Percentiles rank a stretch among this genome's conserved stretches.
These are phyloP conservation scores for Alnus glutinosa DNA, from an alignment of 306 rosid genomes.

Conservation along the genomic window DNA sequence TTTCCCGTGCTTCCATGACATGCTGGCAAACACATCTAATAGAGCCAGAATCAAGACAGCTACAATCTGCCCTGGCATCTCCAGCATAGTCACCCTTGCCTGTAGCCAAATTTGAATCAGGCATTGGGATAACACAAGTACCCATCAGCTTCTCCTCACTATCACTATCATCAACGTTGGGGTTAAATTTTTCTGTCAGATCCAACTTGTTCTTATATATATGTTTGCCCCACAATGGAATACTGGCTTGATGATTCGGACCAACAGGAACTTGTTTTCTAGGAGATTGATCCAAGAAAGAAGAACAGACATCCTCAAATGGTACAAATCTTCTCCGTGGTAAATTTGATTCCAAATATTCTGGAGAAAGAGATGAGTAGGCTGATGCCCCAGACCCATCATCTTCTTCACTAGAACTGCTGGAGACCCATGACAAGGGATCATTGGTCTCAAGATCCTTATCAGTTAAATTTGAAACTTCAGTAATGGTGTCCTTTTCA, in stretches of 20 bases:
- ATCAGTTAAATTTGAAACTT: constrained; percentile 19
- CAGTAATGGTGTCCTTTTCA: constrained; percentile 30
- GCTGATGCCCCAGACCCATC: constrained; percentile 33
- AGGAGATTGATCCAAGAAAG: constrained; percentile 29
- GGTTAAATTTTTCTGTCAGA: constrained; percentile 19
- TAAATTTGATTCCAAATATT: constrained; percentile 33
- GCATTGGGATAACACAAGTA: constrained; percentile 40
- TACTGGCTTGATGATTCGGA: constrained; percentile 48
- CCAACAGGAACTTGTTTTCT: constrained; percentile 53
- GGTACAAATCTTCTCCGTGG: constrained; percentile 36
- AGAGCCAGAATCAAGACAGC: constrained; percentile 41
- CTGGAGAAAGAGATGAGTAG: constrained; percentile 32
- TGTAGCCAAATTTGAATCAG: constrained; percentile 19
- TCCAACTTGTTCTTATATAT: constrained; percentile 2
- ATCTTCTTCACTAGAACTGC: constrained; percentile 44
- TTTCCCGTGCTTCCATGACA: constrained; percentile 43
- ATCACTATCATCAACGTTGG: constrained; percentile 8
- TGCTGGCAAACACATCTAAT: constrained; percentile 52
- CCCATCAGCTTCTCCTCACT: constrained; percentile 48
- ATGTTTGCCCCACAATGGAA: constrained; percentile 45
- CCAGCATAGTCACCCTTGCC: constrained; percentile 17
- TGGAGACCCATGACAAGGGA: constrained; percentile 20
- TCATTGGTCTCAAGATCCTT: constrained; percentile 26
- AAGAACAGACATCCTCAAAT: constrained; percentile 33
- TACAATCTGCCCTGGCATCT: constrained; percentile 39